A percentile compares a stretch with the other conserved stretches of the same genome.
phyloP scores from a whole-genome alignment of 2,329 filamentous ascomycete genomes.

The Stachybotrys chartarum region DNA sequence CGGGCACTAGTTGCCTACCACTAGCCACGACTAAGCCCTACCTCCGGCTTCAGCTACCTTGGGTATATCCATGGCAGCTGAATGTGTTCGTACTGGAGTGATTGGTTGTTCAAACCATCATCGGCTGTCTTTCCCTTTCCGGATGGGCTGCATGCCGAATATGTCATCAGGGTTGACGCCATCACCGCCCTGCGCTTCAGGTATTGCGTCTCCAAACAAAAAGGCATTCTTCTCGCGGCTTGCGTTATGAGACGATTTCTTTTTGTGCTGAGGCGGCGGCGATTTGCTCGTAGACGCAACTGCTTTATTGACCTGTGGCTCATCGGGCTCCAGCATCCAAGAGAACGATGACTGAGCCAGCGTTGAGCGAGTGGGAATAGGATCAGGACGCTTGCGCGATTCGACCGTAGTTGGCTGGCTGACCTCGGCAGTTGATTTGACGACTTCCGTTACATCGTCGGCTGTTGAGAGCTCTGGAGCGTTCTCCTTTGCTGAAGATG shows the following conservation, averaged over 20 bases:
- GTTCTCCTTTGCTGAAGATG: constrained; percentile 3
- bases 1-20: no score
- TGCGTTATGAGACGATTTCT: constrained; percentile 33
- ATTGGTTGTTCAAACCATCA: background rate
- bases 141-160: constrained; percentile 47
- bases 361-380: constrained; percentile 55
- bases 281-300: constrained; percentile 18
- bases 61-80: background rate
- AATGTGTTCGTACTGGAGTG: background rate
- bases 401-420: background rate
- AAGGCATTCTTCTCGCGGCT: constrained; percentile 52
- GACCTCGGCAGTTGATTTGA: constrained; percentile 6
- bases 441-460: constrained; percentile 10
- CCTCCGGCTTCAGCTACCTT: no score
- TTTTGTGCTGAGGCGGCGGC: constrained; percentile 27
- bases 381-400: constrained; percentile 15
- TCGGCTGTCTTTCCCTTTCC: constrained; percentile 14
- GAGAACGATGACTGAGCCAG: constrained; percentile 70
- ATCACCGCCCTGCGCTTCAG: constrained; percentile 25
- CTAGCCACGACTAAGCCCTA: no score
- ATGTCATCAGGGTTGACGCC: constrained; percentile 39
- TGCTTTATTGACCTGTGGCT: constrained; percentile 18
- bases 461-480: constrained; percentile 1
- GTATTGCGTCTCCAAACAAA: constrained; percentile 47
- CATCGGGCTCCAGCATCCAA: constrained; percentile 65